These are phyloP conservation scores for Baorangia bicolor DNA, from an alignment of 768 basidiomycete species.

Conservation along the genomic window DNA sequence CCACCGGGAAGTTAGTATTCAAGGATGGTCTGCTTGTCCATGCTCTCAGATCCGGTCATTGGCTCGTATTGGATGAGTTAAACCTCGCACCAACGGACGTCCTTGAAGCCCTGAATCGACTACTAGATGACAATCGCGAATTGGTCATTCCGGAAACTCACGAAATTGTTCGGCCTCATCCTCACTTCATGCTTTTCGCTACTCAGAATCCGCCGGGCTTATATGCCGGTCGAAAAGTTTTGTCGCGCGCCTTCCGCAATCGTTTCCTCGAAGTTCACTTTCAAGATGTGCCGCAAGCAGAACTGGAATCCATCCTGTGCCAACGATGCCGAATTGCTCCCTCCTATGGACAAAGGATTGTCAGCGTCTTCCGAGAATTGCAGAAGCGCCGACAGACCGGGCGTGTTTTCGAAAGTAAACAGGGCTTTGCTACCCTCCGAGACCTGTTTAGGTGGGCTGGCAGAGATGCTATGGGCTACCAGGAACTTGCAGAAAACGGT, in stretches of 20 bases:
- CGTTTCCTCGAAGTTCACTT: conserved; percentile 98
- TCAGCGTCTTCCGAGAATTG: conserved; percentile 87
- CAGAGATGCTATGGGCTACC: conserved; percentile 83
- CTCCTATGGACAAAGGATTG: conserved; percentile 88
- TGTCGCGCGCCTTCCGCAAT: conserved; percentile 95
- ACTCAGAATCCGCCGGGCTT: conserved; percentile 97
- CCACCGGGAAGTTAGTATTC: conserved; percentile 92
- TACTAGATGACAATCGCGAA: conserved; percentile 97
- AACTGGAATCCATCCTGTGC: conserved; percentile 92
- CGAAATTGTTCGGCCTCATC: conserved; percentile 90
- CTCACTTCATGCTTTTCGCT: conserved; percentile 96
- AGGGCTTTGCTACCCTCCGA: conserved; percentile 93
- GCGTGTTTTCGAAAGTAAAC: conserved; percentile 96
- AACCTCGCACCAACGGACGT: conserved; percentile 98
- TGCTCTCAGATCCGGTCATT: conserved; percentile 87
- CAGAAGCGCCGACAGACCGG: conserved; percentile 88
- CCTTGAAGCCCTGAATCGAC: conserved; percentile 92
- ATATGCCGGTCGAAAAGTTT: conserved; percentile 91
- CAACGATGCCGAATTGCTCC: conserved; percentile 91
- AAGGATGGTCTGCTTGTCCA: conserved; percentile 92
- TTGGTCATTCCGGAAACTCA: conserved; percentile 94
- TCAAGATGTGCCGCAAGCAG: conserved; percentile 91
- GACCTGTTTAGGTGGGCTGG: conserved; percentile 98
- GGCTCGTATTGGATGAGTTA: conserved; percentile 98
- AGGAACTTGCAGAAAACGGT: conserved; percentile 92